A percentile compares a stretch with the other conserved stretches of the same genome.
Conservation (phyloP, 2,329 filamentous ascomycete species). For the Rutstroemia sp. region DNA sequence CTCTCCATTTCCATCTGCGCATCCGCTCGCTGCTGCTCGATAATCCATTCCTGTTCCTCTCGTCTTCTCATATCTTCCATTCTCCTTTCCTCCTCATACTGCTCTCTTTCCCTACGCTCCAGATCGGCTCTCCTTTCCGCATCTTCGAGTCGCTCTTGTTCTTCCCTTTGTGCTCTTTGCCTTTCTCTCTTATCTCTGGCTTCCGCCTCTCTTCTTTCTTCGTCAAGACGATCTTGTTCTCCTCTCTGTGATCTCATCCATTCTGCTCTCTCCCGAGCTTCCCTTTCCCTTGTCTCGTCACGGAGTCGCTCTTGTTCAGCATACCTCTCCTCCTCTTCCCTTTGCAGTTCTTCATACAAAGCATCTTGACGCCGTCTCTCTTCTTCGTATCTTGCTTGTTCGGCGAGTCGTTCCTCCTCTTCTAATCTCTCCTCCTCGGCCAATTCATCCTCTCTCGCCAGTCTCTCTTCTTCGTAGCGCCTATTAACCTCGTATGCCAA, state of each 20-base stretch:
- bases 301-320: constrained; percentile 3
- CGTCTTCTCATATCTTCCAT: not conserved
- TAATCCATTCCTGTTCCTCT: constrained; percentile 3
- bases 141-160: constrained; percentile 6
- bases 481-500: not conserved
- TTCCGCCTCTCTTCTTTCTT: not conserved
- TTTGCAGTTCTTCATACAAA: not conserved
- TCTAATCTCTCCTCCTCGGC: not conserved
- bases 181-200: not conserved
- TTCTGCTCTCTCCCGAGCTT: not conserved
- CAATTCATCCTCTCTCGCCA: not conserved
- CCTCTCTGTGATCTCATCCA: not conserved
- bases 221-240: constrained; percentile 6
- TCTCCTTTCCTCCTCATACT: not conserved
- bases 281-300: not conserved
- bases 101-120: not conserved
- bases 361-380: constrained; percentile 1
- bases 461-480: constrained; percentile 2
- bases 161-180: not conserved
- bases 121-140: constrained; percentile 4
- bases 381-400: constrained; percentile 1
- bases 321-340: constrained; percentile 4
- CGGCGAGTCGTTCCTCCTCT: constrained; percentile 3
- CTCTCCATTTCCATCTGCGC: constrained; percentile 3
- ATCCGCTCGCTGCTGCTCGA: not conserved